phyloP scores from a whole-genome alignment of 371 early-diverging fungal species.

The Rhizopus sp. region DNA sequence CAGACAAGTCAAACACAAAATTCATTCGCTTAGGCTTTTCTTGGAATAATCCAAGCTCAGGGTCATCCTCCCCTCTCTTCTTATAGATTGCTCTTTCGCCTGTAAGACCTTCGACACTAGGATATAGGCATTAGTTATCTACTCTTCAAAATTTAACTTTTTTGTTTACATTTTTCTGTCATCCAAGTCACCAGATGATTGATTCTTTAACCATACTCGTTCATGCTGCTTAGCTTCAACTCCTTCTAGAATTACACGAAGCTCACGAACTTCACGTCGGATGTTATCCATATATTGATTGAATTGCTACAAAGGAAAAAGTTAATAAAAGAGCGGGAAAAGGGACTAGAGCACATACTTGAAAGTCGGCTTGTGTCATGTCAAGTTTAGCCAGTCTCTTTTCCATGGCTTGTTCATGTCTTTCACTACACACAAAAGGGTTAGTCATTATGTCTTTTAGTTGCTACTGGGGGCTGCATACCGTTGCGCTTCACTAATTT shows the following conservation, averaged over 20 bases:
- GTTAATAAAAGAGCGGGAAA: slow-evolving; percentile 1
- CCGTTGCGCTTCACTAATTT: slow-evolving; percentile 61
- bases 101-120: slow-evolving; percentile 72
- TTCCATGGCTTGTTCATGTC: slow-evolving; percentile 70
- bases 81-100: slow-evolving; percentile 83
- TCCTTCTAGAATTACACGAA: slow-evolving; percentile 77
- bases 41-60: slow-evolving; percentile 66
- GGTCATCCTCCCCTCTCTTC: slow-evolving; percentile 78
- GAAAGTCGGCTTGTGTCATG: slow-evolving; percentile 74
- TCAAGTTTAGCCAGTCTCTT: slow-evolving; percentile 64
- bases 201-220: slow-evolving; percentile 82
- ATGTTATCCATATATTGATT: slow-evolving; percentile 63
- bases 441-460: background rate
- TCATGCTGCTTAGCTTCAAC: slow-evolving; percentile 84
- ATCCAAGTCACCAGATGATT: slow-evolving; percentile 82
- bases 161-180: slow-evolving; percentile 70
- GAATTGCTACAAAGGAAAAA: slow-evolving; percentile 33
- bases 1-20: slow-evolving; percentile 82
- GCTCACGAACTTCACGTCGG: slow-evolving; percentile 72
- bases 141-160: background rate
- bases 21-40: slow-evolving; percentile 79
- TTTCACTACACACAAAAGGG: slow-evolving; percentile 40
- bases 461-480: slow-evolving; percentile 20
- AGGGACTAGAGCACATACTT: slow-evolving; percentile 25
- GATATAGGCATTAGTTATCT: background rate